phyloP scores from a whole-genome alignment of 495 filamentous ascomycete species.

The Chlorociboria aeruginascens region DNA sequence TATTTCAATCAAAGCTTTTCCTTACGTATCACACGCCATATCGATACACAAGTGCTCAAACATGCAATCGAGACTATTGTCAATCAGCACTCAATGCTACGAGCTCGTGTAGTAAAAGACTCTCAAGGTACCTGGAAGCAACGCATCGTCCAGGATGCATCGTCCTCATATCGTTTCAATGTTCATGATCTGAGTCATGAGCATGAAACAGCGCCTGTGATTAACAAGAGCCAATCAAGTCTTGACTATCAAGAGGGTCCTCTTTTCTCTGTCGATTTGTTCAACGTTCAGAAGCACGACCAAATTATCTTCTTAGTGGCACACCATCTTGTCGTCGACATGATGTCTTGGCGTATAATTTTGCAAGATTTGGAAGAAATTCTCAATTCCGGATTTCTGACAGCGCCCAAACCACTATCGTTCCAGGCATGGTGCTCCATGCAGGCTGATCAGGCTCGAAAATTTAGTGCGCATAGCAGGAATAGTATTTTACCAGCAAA shows the following conservation, averaged over 20 bases:
- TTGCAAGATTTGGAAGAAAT: conserved; percentile 55
- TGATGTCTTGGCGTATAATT: conserved; percentile 58
- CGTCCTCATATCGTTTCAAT: conserved; percentile 9
- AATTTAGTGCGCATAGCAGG: not conserved
- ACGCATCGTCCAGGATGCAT: conserved; percentile 5
- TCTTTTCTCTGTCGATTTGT: conserved; percentile 34
- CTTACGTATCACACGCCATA: conserved; percentile 13
- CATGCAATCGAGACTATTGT: conserved; percentile 26
- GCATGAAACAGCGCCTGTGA: not conserved
- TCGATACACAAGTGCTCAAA: not conserved
- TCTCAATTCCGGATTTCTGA: conserved; percentile 40
- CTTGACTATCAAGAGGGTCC: conserved; percentile 28
- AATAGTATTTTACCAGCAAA: not conserved
- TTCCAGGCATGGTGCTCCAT: conserved; percentile 52
- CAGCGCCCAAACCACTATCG: conserved; percentile 38
- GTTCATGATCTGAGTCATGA: conserved; percentile 5
- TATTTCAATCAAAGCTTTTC: conserved; percentile 5
- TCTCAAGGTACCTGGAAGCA: conserved; percentile 29
- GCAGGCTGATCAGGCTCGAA: conserved; percentile 23
- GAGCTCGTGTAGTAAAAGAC: not conserved
- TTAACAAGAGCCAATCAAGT: conserved; percentile 18
- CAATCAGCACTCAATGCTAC: conserved; percentile 25
- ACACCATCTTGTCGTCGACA: conserved; percentile 58
- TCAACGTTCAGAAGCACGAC: conserved; percentile 30
- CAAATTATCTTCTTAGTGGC: conserved; percentile 49